Base-by-base conservation (phyloP, 2,329 filamentous ascomycete species). In the Diaporthe destruens region DNA sequence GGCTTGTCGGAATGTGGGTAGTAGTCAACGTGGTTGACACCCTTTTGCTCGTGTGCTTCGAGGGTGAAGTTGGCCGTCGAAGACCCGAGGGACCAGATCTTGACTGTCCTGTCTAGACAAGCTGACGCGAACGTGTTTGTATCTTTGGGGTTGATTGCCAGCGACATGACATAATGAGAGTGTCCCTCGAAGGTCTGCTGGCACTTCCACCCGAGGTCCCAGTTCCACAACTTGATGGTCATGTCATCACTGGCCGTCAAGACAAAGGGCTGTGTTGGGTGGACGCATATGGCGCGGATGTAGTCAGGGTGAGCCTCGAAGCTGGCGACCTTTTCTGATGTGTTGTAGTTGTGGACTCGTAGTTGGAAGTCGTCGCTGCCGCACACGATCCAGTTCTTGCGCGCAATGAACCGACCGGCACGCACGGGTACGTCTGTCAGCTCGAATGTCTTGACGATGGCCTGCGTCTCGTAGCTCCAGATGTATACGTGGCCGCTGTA, bases 381-480 rank as follows among this genome's bases (percentile, higher is more conserved):
- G 85, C 94, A 96, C 71, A 97, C 94, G 78, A 98, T 97, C 96
- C 96, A 99, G 85, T 98, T 99, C 91, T 99, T 99, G 79, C 96
- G 91, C 77, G 96, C 94, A 80, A 99, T 91, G 84, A 99, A 99
- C 78, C 96, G 94, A 80, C 96, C 96, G 75, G 96, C 96, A 83
- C 96, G 93, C 73, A 99, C 96, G 76, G 96, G 96, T 66, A 99
- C 96, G 88, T 99, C 96, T 81, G 96, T 98, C 77, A 98, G 91
- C 86, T 99, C 96, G 84, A 99, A 99, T 6, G 96, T 98, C 88
- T 98, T 98, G 85, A 99, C 94, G 76, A 98, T 95, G 76, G 95
- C 93, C 83, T 97, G 95, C 67, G 95, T 97, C 85, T 97, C 96
- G 84, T 97, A 98, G 44, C 96, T 98, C 95, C 96, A 98, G 82